Conservation (phyloP, 208 protist genomes). For the Entamoeba invadens region DNA sequence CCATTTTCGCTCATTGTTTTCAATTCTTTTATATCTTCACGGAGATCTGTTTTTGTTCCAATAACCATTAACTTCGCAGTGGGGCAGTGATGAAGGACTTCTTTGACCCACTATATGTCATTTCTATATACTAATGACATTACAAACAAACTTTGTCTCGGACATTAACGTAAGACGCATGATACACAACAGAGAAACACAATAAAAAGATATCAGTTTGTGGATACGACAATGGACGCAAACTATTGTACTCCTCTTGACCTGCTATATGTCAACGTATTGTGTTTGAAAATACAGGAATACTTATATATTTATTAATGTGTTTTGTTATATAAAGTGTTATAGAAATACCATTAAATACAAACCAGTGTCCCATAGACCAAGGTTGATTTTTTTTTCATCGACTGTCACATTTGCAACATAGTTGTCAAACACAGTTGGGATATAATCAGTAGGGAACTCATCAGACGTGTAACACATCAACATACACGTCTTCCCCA, state of each 20-base stretch:
- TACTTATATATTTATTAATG: no score
- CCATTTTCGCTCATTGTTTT: not conserved
- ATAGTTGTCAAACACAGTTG: conserved; percentile 41
- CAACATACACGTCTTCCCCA: conserved; percentile 25
- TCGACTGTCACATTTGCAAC: conserved; percentile 16
- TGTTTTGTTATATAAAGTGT: no score
- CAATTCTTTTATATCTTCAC: conserved; percentile 5
- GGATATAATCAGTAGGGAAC: conserved; percentile 18
- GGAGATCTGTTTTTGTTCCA: conserved; percentile 46
- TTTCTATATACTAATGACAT: not conserved
- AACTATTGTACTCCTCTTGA: conserved; percentile 47
- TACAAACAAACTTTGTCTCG: not conserved
- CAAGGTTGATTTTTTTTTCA: not conserved
- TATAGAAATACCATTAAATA: no score
- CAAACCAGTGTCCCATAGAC: conserved; percentile 39
- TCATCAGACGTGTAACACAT: conserved; percentile 10
- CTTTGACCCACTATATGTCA: conserved; percentile 30
- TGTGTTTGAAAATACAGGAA: conserved; percentile 8
- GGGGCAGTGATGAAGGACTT: conserved; percentile 19
- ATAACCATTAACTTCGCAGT: conserved; percentile 44
- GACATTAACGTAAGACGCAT: not conserved
- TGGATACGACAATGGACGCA: conserved; percentile 48
- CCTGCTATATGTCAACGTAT: no score
- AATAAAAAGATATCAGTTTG: conserved; percentile 50
- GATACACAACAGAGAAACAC: conserved; percentile 50